Percentiles rank a stretch among this genome's conserved stretches.
These are phyloP conservation scores for Teratosphaeria gauchensis DNA, from an alignment of 2,329 filamentous ascomycete genomes.

Conservation along the genomic window DNA sequence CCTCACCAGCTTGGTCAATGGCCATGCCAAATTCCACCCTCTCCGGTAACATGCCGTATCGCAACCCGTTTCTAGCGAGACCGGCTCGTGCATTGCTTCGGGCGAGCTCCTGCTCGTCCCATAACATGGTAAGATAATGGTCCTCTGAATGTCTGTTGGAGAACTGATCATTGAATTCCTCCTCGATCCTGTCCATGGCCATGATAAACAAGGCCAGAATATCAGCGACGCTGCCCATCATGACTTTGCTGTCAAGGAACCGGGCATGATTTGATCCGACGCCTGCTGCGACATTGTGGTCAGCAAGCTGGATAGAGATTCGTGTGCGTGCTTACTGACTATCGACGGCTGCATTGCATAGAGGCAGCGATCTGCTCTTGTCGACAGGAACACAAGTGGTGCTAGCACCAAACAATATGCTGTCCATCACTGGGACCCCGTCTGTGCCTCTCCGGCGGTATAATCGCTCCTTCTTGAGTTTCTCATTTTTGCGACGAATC, in stretches of 20 bases:
- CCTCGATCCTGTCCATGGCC: constrained; percentile 29
- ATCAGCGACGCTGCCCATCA: constrained; percentile 31
- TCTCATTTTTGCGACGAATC: constrained; percentile 43
- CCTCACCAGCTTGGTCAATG: no score
- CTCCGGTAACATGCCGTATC: no score
- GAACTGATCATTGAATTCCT: constrained; percentile 17
- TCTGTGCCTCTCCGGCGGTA: constrained; percentile 17
- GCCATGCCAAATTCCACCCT: no score
- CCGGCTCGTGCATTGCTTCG: no score
- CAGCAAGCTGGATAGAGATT: constrained; percentile 35
- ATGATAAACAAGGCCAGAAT: constrained; percentile 33
- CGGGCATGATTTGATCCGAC: constrained; percentile 31
- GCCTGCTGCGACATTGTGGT: constrained; percentile 29
- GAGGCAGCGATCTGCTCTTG: constrained; percentile 3
- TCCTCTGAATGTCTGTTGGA: neutral
- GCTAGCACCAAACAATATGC: constrained; percentile 14
- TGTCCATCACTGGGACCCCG: neutral
- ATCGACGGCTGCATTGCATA: neutral
- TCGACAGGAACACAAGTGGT: constrained; percentile 17
- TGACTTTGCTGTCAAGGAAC: constrained; percentile 39
- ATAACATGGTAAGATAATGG: neutral
- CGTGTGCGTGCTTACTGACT: neutral
- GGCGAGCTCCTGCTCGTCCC: no score
- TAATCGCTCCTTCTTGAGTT: constrained; percentile 3
- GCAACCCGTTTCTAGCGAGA: no score